Percentiles rank a stretch among this genome's conserved stretches.
Evolutionary conservation across 2,329 filamentous ascomycete genomes (phyloP).

Genomic region (Seiridium cupressi): DNA sequence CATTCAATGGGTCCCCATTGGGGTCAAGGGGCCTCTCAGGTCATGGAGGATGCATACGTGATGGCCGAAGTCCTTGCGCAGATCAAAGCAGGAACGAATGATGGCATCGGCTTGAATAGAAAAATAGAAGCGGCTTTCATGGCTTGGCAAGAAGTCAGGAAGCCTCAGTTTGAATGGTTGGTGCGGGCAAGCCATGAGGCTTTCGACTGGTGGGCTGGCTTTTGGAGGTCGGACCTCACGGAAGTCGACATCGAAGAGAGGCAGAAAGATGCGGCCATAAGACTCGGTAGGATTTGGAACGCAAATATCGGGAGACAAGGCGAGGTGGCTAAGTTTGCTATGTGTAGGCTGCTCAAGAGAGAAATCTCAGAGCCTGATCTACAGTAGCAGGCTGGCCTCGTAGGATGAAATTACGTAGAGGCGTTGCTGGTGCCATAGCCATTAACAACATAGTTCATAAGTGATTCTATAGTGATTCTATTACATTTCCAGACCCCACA

Average conservation of each 20-base stretch:
- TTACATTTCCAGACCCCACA: too few species aligned
- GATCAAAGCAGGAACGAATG: neutral
- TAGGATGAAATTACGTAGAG: too few species aligned
- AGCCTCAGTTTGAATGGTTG: slow-evolving; percentile 2
- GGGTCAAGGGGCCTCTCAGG: slow-evolving; percentile 4
- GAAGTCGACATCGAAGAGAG: neutral
- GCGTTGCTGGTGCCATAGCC: too few species aligned
- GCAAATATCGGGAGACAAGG: neutral
- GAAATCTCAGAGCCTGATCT: too few species aligned
- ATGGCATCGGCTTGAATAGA: neutral
- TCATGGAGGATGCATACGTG: slow-evolving; percentile 6
- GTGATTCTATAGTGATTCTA: too few species aligned
- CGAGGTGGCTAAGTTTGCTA: slow-evolving; percentile 1
- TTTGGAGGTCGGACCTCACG: neutral
- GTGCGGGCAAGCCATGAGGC: neutral
- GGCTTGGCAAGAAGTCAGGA: slow-evolving; percentile 1
- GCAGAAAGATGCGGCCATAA: neutral
- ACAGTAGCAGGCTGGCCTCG: too few species aligned
- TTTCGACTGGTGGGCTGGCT: neutral
- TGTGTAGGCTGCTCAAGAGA: neutral
- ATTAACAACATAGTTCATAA: too few species aligned
- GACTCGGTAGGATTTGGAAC: neutral
- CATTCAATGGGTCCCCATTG: slow-evolving; percentile 3
- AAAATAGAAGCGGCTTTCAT: neutral
- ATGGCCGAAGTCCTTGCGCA: neutral